These are phyloP conservation scores for Solanum chacoense DNA, from an alignment of 305 asterid species.

Conservation along the genomic window DNA sequence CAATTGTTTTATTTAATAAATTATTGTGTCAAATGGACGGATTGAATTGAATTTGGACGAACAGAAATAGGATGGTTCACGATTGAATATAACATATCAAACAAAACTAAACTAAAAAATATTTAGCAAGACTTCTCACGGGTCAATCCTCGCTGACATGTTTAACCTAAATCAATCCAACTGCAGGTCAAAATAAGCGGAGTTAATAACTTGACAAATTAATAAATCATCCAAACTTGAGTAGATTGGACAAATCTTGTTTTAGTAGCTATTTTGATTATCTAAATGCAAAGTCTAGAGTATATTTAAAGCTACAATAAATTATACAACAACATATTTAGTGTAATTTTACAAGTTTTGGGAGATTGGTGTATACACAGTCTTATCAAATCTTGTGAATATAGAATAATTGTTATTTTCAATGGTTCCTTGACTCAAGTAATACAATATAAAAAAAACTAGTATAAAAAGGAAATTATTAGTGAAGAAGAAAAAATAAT, in stretches of 20 bases:
- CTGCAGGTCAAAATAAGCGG: background rate
- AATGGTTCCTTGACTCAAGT: background rate
- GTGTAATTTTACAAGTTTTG: background rate
- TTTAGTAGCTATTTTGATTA: background rate
- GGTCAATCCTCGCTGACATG: background rate
- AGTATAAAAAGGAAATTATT: background rate
- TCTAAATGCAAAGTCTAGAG: background rate
- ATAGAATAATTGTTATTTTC: background rate
- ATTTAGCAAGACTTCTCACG: background rate
- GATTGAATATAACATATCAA: background rate
- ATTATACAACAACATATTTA: too few relatives aligned
- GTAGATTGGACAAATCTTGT: background rate
- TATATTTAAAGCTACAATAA: background rate
- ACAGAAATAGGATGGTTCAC: background rate
- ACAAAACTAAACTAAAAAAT: background rate
- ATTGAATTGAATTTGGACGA: background rate
- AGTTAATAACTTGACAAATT: background rate
- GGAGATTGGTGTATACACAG: background rate
- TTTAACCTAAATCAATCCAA: background rate
- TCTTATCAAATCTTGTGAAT: background rate
- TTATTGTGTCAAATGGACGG: background rate
- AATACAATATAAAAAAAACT: too few relatives aligned
- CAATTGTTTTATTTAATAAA: background rate
- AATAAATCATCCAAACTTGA: background rate
- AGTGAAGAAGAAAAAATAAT: background rate